phyloP scores from a whole-genome alignment of 2,329 filamentous ascomycete species.

The Nannizziopsis arthrosporioides region DNA sequence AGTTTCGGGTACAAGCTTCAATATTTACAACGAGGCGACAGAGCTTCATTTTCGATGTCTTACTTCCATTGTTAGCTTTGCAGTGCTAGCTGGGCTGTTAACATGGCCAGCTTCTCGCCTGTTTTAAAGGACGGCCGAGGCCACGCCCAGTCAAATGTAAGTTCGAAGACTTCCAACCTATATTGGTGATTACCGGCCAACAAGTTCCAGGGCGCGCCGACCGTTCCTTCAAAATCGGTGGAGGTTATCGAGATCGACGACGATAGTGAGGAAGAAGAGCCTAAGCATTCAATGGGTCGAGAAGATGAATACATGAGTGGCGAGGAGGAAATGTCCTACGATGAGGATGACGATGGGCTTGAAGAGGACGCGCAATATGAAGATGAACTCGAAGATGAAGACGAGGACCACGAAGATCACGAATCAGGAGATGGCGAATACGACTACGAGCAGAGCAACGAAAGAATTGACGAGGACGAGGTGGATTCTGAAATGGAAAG shows the following conservation, averaged over 20 bases:
- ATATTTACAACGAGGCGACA: neutral
- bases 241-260: conserved; percentile 34
- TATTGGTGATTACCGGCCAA: neutral
- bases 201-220: conserved; percentile 1
- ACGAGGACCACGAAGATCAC: conserved; percentile 23
- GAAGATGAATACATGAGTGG: conserved; percentile 22
- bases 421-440: conserved; percentile 18
- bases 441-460: conserved; percentile 3
- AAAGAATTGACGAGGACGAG: conserved; percentile 7
- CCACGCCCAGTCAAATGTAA: conserved; percentile 4
- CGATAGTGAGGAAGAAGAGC: conserved; percentile 21
- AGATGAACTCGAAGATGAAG: conserved; percentile 15
- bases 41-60: neutral
- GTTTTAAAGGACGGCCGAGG: neutral
- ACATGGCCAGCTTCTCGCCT: conserved; percentile 2
- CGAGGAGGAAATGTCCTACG: conserved; percentile 17
- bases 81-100: neutral
- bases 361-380: conserved; percentile 19
- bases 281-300: conserved; percentile 7
- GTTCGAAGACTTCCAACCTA: neutral
- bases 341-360: conserved; percentile 19
- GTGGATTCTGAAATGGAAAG: conserved; percentile 22
- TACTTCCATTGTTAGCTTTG: neutral
- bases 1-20: conserved; percentile 3
- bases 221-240: conserved; percentile 19